phyloP scores from a whole-genome alignment of 1,139 yeast species.

The Candida sanyaensis region DNA sequence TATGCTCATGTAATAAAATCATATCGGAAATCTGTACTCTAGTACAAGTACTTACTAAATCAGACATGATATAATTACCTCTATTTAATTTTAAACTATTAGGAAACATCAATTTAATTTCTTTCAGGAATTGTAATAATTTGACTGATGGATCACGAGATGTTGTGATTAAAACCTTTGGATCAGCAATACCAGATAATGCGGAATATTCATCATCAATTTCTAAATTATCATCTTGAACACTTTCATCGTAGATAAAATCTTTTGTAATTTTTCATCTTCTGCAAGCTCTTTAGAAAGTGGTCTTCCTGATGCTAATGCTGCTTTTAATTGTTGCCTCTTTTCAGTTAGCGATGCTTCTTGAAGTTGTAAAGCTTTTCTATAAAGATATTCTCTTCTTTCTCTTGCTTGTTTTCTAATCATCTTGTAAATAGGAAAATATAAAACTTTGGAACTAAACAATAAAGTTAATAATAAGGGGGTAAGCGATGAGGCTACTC shows the following conservation, averaged over 20 bases:
- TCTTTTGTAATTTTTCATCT: constrained; percentile 78
- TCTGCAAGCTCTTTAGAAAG: constrained; percentile 88
- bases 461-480: too few species aligned
- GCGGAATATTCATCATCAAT: constrained; percentile 91
- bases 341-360: constrained; percentile 85
- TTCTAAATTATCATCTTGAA: constrained; percentile 41
- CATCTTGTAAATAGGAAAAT: constrained; percentile 35
- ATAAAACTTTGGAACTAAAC: too few species aligned
- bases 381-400: constrained; percentile 87
- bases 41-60: constrained; percentile 81
- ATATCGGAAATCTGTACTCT: constrained; percentile 73
- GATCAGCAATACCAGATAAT: constrained; percentile 85
- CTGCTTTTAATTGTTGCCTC: constrained; percentile 82
- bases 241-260: constrained; percentile 80
- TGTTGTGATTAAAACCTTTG: constrained; percentile 91
- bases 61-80: constrained; percentile 89
- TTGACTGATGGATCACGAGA: constrained; percentile 88
- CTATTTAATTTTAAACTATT: constrained; percentile 86
- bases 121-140: constrained; percentile 89
- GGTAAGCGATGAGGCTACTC: too few species aligned
- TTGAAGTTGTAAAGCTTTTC: constrained; percentile 86
- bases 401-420: constrained; percentile 93
- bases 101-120: constrained; percentile 85
- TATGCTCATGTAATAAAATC: constrained; percentile 86
- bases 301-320: constrained; percentile 90